A percentile compares a stretch with the other conserved stretches of the same genome.
phyloP scores from a whole-genome alignment of 257 asterid species.

The Thymus mandschuricus region DNA sequence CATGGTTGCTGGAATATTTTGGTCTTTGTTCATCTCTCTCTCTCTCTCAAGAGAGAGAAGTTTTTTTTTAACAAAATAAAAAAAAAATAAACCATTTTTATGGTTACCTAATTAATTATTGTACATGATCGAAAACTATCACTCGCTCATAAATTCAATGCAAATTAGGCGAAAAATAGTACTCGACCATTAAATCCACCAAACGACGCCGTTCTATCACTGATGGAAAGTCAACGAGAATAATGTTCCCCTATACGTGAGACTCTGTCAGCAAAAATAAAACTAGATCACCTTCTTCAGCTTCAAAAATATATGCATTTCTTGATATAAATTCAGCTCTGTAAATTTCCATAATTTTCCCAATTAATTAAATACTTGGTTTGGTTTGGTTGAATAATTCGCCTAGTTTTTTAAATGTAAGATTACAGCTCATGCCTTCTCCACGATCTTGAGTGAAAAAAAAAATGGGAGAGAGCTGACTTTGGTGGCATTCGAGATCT shows the following conservation, averaged over 20 bases:
- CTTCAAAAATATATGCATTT: neutral
- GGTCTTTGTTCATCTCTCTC: too few relatives aligned
- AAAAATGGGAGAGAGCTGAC: constrained; percentile 40
- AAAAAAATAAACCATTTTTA: neutral
- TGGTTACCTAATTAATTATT: neutral
- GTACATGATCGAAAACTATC: neutral
- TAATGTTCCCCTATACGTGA: constrained; percentile 13
- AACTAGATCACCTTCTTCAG: constrained; percentile 24
- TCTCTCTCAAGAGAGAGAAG: too few relatives aligned
- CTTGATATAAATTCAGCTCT: neutral
- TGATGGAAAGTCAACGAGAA: constrained; percentile 31
- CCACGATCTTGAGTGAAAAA: constrained; percentile 36
- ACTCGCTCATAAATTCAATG: too few relatives aligned
- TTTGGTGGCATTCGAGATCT: constrained; percentile 24
- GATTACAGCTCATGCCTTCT: constrained; percentile 32
- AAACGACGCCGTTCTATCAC: neutral
- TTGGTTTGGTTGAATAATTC: neutral
- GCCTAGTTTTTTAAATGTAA: neutral
- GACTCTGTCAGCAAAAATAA: constrained; percentile 29
- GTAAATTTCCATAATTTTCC: constrained; percentile 1
- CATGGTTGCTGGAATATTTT: neutral
- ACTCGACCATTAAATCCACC: neutral
- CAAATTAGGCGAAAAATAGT: too few relatives aligned
- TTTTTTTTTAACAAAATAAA: too few relatives aligned
- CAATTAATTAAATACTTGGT: neutral